phyloP scores from a whole-genome alignment of 441 rosid species.

The Populus hybrid region DNA sequence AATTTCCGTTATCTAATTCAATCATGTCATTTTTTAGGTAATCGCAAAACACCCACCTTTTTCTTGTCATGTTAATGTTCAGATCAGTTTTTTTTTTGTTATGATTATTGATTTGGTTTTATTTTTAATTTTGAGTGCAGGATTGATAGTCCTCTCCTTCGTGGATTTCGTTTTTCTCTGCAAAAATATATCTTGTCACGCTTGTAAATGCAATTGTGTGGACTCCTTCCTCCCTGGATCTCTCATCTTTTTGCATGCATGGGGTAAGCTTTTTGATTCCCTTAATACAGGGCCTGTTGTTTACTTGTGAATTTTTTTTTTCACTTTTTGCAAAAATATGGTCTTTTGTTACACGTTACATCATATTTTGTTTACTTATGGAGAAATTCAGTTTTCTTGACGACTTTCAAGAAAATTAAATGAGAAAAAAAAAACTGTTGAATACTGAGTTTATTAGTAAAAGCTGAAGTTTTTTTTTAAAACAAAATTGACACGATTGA shows the following conservation, averaged over 20 bases:
- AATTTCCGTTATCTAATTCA: conserved; percentile 2
- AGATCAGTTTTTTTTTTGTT: background rate
- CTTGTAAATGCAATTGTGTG: conserved; percentile 54
- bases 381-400: background rate
- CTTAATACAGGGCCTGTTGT: background rate
- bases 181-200: conserved; percentile 30
- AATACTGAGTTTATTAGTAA: background rate
- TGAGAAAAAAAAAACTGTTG: background rate
- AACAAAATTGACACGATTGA: background rate
- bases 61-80: background rate
- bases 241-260: conserved; percentile 50
- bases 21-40: conserved; percentile 57
- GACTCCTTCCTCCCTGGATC: conserved; percentile 57
- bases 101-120: background rate
- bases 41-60: background rate
- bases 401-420: background rate
- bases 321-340: background rate
- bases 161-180: conserved; percentile 36
- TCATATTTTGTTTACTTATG: background rate
- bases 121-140: conserved; percentile 27
- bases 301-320: background rate
- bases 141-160: conserved; percentile 40
- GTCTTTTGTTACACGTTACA: background rate
- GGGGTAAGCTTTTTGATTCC: conserved; percentile 52
- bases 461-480: background rate